A percentile compares a stretch with the other conserved stretches of the same genome.
These are phyloP conservation scores for Pelargonium hybrid DNA, from an alignment of 441 rosid species.

Conservation along the genomic window DNA sequence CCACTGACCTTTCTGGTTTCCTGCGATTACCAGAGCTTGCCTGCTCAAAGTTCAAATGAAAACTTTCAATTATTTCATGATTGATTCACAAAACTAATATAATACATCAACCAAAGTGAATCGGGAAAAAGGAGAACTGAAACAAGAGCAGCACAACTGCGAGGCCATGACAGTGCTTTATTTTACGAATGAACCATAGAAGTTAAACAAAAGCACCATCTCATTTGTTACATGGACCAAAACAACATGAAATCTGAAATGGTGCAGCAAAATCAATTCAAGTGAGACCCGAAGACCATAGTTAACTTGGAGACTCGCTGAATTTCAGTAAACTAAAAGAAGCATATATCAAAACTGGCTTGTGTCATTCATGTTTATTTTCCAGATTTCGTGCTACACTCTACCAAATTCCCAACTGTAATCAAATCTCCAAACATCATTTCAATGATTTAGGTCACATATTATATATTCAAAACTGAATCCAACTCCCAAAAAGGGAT, in stretches of 20 bases:
- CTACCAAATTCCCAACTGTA: background rate
- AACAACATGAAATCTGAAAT: background rate
- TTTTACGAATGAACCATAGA: background rate
- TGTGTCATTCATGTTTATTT: background rate
- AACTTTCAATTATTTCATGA: background rate
- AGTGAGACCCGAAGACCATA: background rate
- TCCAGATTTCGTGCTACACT: background rate
- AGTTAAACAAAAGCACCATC: background rate
- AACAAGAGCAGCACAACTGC: too few species aligned
- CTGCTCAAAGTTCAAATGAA: background rate
- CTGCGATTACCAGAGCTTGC: background rate
- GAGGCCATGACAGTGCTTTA: background rate
- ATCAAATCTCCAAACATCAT: background rate
- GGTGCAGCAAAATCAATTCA: background rate
- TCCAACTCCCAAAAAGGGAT: too few species aligned
- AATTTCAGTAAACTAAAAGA: background rate
- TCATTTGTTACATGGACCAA: background rate
- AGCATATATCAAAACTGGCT: background rate
- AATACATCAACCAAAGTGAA: too few species aligned
- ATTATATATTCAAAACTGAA: too few species aligned
- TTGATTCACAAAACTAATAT: background rate
- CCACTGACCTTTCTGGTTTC: background rate
- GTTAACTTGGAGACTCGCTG: background rate
- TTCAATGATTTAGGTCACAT: too few species aligned
- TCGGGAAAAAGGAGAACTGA: too few species aligned